Percentiles rank a stretch among this genome's conserved stretches.
Conservation (phyloP, 371 early-diverging fungal genomes). For the Smittium culicis region DNA sequence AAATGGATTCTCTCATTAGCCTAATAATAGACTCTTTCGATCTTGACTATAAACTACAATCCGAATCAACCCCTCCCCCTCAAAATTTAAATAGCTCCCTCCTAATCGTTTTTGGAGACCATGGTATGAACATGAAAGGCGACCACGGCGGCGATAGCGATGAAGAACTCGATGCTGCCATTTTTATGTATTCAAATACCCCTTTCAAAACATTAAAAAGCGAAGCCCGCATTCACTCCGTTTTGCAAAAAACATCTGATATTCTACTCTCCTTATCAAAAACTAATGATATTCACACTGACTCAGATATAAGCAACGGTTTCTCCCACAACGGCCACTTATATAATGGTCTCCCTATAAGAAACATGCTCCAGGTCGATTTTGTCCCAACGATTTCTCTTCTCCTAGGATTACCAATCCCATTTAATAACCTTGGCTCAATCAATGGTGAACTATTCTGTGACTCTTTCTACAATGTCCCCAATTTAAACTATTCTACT, state of each 20-base stretch:
- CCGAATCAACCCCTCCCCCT: neutral
- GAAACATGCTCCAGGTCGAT: conserved; percentile 61
- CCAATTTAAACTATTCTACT: neutral
- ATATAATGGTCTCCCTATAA: conserved; percentile 8
- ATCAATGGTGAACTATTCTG: conserved; percentile 51
- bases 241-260: conserved; percentile 17
- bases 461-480: conserved; percentile 4
- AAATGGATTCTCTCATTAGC: conserved; percentile 69
- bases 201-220: neutral
- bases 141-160: conserved; percentile 96
- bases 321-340: conserved; percentile 19
- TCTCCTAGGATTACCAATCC: conserved; percentile 73
- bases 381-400: conserved; percentile 74
- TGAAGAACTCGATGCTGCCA: conserved; percentile 69
- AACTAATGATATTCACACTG: neutral
- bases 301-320: conserved; percentile 12
- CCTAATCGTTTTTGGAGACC: conserved; percentile 93
- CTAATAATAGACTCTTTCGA: conserved; percentile 53
- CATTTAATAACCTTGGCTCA: conserved; percentile 76
- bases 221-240: conserved; percentile 11
- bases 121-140: conserved; percentile 96
- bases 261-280: conserved; percentile 1
- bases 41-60: conserved; percentile 6
- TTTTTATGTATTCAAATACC: conserved; percentile 50
- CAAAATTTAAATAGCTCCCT: conserved; percentile 38